Base-by-base conservation (phyloP, 2,329 filamentous ascomycete species). In the Penicillium sp. region DNA sequence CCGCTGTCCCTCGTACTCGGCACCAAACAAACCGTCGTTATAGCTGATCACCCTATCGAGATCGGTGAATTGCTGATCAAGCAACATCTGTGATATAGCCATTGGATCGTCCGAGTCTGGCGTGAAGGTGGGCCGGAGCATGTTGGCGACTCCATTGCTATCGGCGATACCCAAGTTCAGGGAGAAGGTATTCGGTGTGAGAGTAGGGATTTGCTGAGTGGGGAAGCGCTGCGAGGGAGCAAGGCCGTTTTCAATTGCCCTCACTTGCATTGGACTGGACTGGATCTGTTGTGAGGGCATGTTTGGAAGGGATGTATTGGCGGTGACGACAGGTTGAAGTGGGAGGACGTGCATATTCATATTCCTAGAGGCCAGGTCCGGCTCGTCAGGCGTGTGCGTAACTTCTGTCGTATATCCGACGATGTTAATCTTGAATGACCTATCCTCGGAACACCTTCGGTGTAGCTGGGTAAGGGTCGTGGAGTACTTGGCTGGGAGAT, bases 1-100 rank as follows among this genome's bases (percentile, higher is more conserved):
- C 49, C 53, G 31, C n/a, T 44, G 45, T 5, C 45, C 61, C 41
- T 58, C 60, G 7, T 55, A 57, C 3, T 64, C 58, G 0, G 61
- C 46, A 21, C 58, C 62, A 52, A 66, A 66, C 23, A 65, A 48
- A 6, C 60, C 64, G 46, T 66, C 60, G 19, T 46, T 60, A 29
- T 62, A 63, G 57, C 57, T 73, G 56, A 74, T 72, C 1, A 74
- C 67, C 9, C 71, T 68, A 59, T 74, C 71, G 58, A 71, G 61
- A 21, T 68, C 71, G 2, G 67, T 62, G 31, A 67, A 74, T 50
- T 72, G 69, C 26, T 71, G 70, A 35, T 66, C 68, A 11, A 69
- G 54, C 62, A 72, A 60, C 41, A 69, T 64, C 21, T 66, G 64
- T 9, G 71, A 69, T 17, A 71, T 67, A 13, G 63, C 59, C 41